Conservation (phyloP, 2,329 filamentous ascomycete genomes). For the Berkeleyomyces rouxiae region DNA sequence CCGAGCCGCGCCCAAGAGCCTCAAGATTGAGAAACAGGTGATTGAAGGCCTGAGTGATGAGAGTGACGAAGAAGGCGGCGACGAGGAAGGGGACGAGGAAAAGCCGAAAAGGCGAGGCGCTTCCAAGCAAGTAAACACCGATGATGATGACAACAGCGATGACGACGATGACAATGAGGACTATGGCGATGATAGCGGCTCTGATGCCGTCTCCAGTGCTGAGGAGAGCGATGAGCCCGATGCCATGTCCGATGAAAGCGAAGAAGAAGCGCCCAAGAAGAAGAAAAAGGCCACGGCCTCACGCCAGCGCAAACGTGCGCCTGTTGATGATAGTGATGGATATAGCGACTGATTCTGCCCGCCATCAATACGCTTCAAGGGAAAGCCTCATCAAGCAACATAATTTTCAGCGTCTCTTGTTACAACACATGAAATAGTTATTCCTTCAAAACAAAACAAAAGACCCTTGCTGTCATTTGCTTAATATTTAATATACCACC, state of each 20-base stretch:
- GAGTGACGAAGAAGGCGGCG: conserved; percentile 18
- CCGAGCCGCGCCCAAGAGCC: conserved; percentile 15
- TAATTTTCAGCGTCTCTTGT: too few species aligned
- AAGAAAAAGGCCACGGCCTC: not conserved
- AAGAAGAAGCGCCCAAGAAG: not conserved
- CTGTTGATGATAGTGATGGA: not conserved
- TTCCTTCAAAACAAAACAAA: not conserved
- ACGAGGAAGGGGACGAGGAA: conserved; percentile 18
- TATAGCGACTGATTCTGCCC: conserved; percentile 1
- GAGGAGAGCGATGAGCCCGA: conserved; percentile 6
- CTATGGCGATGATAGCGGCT: not conserved
- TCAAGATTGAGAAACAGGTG: conserved; percentile 20
- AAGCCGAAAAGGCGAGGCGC: conserved; percentile 17
- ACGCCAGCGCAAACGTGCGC: not conserved
- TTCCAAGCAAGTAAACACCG: not conserved
- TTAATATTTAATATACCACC: conserved; percentile 1
- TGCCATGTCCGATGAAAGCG: conserved; percentile 10
- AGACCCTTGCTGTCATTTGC: not conserved
- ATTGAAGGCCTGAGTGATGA: conserved; percentile 18
- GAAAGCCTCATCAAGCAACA: too few species aligned
- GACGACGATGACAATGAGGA: conserved; percentile 24
- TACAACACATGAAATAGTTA: too few species aligned
- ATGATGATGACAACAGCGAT: conserved; percentile 45
- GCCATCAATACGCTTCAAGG: too few species aligned
- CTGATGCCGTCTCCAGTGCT: not conserved